These are phyloP conservation scores for Metarhizium brunneum DNA, from an alignment of 2,329 filamentous ascomycete species.

Conservation along the genomic window DNA sequence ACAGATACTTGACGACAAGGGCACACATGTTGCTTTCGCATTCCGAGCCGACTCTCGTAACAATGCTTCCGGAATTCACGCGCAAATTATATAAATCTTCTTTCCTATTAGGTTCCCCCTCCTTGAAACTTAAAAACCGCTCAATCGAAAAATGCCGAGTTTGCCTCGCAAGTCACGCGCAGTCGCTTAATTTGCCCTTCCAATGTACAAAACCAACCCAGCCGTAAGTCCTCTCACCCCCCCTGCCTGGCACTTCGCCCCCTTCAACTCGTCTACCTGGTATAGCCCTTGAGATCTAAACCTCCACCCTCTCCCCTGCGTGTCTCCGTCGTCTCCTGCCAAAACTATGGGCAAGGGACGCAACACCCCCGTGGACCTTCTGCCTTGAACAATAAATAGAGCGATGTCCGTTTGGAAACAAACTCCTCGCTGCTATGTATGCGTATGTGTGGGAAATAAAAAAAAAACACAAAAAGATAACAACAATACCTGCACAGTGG, in stretches of 20 bases:
- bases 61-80: neutral
- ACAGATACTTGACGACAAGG: neutral
- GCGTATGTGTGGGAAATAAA: neutral
- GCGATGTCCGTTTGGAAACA: neutral
- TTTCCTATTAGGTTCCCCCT: neutral
- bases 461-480: neutral
- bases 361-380: neutral
- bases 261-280: neutral
- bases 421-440: neutral
- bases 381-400: neutral
- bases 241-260: neutral
- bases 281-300: neutral
- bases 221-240: neutral
- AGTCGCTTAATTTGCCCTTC: conserved; percentile 5
- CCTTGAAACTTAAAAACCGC: neutral
- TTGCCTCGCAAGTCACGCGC: conserved; percentile 4
- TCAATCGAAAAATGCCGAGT: conserved; percentile 2
- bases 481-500: neutral
- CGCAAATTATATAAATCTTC: neutral
- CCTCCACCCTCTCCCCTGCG: neutral
- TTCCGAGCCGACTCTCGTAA: neutral
- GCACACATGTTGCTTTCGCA: neutral
- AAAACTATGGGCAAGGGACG: neutral
- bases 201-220: conserved; percentile 1
- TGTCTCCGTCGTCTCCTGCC: neutral